Evolutionary conservation across 768 basidiomycete genomes (phyloP), one percentile per base, ranked within the genome.

Genomic region (Rhodotorula paludigena): DNA sequence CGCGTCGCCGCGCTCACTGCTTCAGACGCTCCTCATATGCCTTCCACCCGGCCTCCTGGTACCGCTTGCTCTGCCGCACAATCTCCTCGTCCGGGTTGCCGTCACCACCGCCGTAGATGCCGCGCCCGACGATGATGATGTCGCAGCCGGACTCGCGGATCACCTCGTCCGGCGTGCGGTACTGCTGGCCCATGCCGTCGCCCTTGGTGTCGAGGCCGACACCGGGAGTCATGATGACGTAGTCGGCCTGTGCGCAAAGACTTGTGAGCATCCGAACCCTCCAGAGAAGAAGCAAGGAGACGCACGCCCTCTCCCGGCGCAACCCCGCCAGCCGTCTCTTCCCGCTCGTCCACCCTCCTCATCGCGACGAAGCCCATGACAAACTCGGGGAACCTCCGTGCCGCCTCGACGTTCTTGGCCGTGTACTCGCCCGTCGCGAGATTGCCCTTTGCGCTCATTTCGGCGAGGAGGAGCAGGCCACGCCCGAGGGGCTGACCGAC

Each of bases 281-380:
- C 20, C 9, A 16, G 35, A 36, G 8, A 39, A 11, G 21, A 20
- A 14, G 35, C 4, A 32, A 33, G 15, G 84, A 10, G 53, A 55
- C 54, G 54, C n/a, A 55, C 81, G 8, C 58, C 66, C 23, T 64
- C 68, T 18, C 64, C 63, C 38, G 33, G 41, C 8, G 66, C 55
- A 9, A 72, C 71, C 18, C 70, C 71, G 12, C 73, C 72, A 1
- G 76, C 68, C 7, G 71, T 73, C 38, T 52, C 84, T 86, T 28
- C 87, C 76, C 36, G 83, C 55, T 75, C 74, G 68, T 92, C 89
- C 83, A 96, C 87, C 52, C 92, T 82, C 60, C 82, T 81, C 79
- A 92, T 90, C 18, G 92, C 92, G 76, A 99, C 90, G 80, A 98
- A 98, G 10, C 96, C 96, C 73, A 98, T 86, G 52, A 98, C 94